Percentiles rank a stretch among this genome's conserved stretches.
Evolutionary conservation across 805 yeast species (phyloP).

Genomic region (Suhomyces kilbournensis): DNA sequence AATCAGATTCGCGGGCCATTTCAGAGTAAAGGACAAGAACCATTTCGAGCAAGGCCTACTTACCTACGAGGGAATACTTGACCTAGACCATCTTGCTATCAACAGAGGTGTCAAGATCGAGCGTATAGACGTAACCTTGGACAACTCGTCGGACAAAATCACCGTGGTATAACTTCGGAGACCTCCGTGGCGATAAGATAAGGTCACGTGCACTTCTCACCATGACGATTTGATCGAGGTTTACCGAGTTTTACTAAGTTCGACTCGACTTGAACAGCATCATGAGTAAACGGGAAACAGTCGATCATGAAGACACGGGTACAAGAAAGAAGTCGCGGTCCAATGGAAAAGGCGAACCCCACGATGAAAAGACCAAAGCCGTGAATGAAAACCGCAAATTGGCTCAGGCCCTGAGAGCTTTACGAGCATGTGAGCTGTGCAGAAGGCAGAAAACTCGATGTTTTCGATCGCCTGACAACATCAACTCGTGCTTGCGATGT

Average conservation of each 20-base stretch:
- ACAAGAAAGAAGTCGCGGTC: background rate
- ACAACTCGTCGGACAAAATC: background rate
- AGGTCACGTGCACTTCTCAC: background rate
- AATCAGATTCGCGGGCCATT: slow-evolving; percentile 24
- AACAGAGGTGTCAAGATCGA: slow-evolving; percentile 30
- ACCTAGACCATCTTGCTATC: slow-evolving; percentile 28
- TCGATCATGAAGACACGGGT: background rate
- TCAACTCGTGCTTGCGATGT: slow-evolving; percentile 56
- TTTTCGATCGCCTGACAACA: slow-evolving; percentile 47
- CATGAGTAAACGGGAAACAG: background rate
- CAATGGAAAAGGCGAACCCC: background rate
- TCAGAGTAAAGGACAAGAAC: slow-evolving; percentile 18
- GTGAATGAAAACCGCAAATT: slow-evolving; percentile 8
- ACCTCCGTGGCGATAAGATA: background rate
- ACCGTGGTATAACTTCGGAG: background rate
- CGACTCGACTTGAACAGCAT: background rate
- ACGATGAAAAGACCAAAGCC: background rate
- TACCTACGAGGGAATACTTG: slow-evolving; percentile 27
- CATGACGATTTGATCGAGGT: background rate
- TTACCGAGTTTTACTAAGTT: too few species aligned
- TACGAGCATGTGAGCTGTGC: slow-evolving; percentile 54
- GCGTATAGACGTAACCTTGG: background rate
- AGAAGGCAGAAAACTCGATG: slow-evolving; percentile 61
- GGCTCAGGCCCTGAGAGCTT: slow-evolving; percentile 38
- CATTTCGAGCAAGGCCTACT: slow-evolving; percentile 16